Evolutionary conservation across 2,329 filamentous ascomycete genomes (phyloP).

Genomic region (Trichoderma gracile): DNA sequence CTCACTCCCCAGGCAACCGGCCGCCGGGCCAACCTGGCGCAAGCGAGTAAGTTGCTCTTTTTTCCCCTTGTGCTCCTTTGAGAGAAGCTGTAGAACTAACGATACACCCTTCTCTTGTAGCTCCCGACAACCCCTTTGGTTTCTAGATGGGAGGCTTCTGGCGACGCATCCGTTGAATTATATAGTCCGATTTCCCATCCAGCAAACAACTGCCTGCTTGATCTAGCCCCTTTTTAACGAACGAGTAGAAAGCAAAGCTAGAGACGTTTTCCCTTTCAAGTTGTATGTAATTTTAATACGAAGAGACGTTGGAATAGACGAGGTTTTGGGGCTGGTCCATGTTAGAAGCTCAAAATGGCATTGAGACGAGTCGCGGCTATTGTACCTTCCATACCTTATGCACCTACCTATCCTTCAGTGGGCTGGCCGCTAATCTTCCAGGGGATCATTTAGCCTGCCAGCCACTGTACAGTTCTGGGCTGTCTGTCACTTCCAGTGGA

Average conservation of each 20-base stretch:
- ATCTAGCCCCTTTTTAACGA: slow-evolving; percentile 13
- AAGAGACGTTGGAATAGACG: not conserved
- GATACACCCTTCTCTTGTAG: slow-evolving; percentile 34
- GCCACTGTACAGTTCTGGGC: too few relatives aligned
- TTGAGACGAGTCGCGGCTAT: not conserved
- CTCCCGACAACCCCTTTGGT: slow-evolving; percentile 56
- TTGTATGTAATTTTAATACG: slow-evolving; percentile 24
- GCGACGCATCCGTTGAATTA: slow-evolving; percentile 7
- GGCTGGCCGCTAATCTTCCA: not conserved
- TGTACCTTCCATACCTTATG: too few relatives aligned
- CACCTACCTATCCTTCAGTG: not conserved
- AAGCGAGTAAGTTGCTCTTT: slow-evolving; percentile 79
- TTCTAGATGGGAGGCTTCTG: slow-evolving; percentile 39
- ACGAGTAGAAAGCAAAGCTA: slow-evolving; percentile 23
- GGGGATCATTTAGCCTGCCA: not conserved
- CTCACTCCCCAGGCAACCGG: slow-evolving; percentile 85
- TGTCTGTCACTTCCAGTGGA: too few relatives aligned
- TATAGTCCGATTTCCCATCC: slow-evolving; percentile 15
- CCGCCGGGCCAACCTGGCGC: slow-evolving; percentile 81
- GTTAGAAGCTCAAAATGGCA: not conserved
- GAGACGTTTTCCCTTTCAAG: slow-evolving; percentile 4
- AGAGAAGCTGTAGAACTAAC: not conserved
- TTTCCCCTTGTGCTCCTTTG: not conserved
- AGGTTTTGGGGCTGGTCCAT: not conserved
- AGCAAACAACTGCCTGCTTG: slow-evolving; percentile 17